Conservation (phyloP, 306 rosid genomes). For the Lotus japonicus region DNA sequence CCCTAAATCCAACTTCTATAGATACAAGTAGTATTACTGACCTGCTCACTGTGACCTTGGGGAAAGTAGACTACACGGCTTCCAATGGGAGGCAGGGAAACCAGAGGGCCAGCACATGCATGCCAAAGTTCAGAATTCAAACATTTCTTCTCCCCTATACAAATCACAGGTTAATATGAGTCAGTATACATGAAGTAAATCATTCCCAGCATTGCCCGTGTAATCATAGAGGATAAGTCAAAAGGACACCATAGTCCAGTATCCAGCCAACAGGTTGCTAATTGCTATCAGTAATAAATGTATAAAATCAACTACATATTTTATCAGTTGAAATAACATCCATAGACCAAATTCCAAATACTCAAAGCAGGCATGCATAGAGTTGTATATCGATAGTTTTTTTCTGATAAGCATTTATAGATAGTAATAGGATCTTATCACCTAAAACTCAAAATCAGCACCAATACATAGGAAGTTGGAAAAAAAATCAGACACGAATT, state of each 20-base stretch:
- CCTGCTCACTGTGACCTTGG: slow-evolving; percentile 83
- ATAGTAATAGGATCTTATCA: background rate
- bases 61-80: slow-evolving; percentile 74
- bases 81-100: slow-evolving; percentile 60
- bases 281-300: background rate
- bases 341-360: background rate
- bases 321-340: background rate
- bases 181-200: slow-evolving; percentile 7
- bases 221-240: background rate
- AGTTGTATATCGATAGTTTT: too few species aligned
- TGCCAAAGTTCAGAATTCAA: slow-evolving; percentile 79
- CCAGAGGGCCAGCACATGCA: slow-evolving; percentile 77
- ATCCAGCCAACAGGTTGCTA: background rate
- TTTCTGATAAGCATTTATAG: too few species aligned
- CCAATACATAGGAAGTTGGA: background rate
- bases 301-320: background rate
- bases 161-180: slow-evolving; percentile 13
- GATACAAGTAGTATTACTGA: slow-evolving; percentile 15
- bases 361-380: background rate
- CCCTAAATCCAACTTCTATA: background rate
- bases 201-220: background rate
- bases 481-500: background rate
- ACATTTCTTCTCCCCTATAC: slow-evolving; percentile 59
- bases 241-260: background rate
- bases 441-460: background rate